Base-by-base conservation (phyloP, 1,284 basidiomycete genomes). In the Cutaneotrichosporon cavernicola region DNA sequence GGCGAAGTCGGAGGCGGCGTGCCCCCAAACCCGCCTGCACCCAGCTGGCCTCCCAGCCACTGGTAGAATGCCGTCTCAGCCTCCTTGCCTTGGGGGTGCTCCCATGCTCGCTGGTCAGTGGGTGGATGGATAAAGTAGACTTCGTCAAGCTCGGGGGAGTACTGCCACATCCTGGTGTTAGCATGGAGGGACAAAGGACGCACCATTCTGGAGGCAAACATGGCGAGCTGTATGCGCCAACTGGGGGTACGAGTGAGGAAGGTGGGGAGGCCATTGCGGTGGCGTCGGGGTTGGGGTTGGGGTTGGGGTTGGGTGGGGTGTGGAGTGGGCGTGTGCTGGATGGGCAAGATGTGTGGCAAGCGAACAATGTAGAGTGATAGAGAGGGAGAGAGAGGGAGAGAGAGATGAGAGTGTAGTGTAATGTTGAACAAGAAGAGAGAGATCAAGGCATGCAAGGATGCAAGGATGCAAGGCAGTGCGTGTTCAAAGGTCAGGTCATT, bases 31-130 rank as follows among this genome's bases (percentile, higher is more conserved):
- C 51, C 51, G 51, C 18, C 31, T 10, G 26, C 30, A 14, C 51
- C 51, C 11, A 53, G 51, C 18, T 53, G 51, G 2, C 31, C 11
- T 5, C 51, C 51, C 14, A 53, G 51, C 51, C 51, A 53, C 30
- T 53, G 51, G 51, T 53, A 53, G 51, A 53, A 53, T 13, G 51
- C 11, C 7, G 51, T 53, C 30, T 53, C 51, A 6, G 51, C 51
- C 13, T 30, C 51, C 1, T 31, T 31, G 51, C 51, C 51, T 8
- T 53, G 30, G 1, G 51, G 51, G 18, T 53, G 51, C 51, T 53
- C 51, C 51, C 51, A 53, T 34, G 7, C 26, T 9, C 51, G 30
- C 18, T 30, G 18, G 31, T 53, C 51, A 30, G 30, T 53, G 3
- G 51, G 30, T 4, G 30, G 30, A 31, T 53, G 30, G 51, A 53